Evolutionary conservation across 164 flowering plant genomes (phyloP), one percentile per base, ranked within the genome.

Genomic region (Vitis amurensis): DNA sequence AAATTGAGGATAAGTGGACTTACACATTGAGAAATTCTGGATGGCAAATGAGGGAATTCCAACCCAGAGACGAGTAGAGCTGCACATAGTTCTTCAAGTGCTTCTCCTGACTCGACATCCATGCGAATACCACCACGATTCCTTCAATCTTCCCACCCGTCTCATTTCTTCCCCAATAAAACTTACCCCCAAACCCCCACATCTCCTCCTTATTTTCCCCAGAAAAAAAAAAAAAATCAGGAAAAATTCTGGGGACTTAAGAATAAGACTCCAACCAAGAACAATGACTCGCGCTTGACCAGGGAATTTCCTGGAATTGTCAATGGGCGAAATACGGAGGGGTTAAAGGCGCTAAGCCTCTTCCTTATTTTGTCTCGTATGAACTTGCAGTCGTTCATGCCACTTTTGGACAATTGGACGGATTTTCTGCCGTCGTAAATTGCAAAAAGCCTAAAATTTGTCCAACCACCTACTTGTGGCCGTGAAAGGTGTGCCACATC

Each of bases 141-240:
- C 97, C 98, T 70, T 84, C 88, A 0, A 65, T 74, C 63, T 72
- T 81, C 67, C 65, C 82, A 19, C 55, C 77, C 16, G 67, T 64
- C 66, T 79, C 87, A 68, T 77, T 92, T 69, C 85, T 88, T 30
- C 95, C 93, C 99, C 99, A 94, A 68, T 92, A 91, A 68, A 68
- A 82, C 61, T 83, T 88, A n/a, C 97, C 97, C 12, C 97, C 97
- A 56, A 83, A 84, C 68, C 97, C 95, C 97, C 94, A 91, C 99
- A 94, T 91, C 75, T 67, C 63, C 55, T 61, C 49, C 65, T 58
- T 15, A 14, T 52, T 47, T 55, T 61, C 56, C 61, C 59, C 52
- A 23, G 7, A 0, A 37, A 37, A 37, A 60, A 61, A 47, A 9
- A 17, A 3, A 12, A 23, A 50, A 50, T 51, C 19, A 19, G 27